Conservation (phyloP, 164 flowering plant genomes). For the Nelumbo lutea region DNA sequence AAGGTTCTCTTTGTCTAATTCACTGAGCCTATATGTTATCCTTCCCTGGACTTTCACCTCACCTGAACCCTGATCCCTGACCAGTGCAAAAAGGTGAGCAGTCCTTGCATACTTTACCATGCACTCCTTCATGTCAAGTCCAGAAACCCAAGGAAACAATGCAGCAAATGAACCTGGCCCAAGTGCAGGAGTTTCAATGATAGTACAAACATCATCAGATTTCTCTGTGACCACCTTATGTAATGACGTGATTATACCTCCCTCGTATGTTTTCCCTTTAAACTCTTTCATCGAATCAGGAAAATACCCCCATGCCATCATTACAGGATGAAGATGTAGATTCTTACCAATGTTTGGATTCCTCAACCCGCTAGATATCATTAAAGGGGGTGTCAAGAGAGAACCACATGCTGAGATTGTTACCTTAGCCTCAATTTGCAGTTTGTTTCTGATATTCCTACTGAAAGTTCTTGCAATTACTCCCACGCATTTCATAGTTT, state of each 20-base stretch:
- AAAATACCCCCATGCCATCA: slow-evolving; percentile 40
- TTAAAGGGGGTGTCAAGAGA: slow-evolving; percentile 58
- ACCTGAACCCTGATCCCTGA: slow-evolving; percentile 37
- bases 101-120: slow-evolving; percentile 32
- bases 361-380: slow-evolving; percentile 59
- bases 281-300: slow-evolving; percentile 24
- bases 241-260: slow-evolving; percentile 38
- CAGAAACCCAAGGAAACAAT: slow-evolving; percentile 37
- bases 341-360: slow-evolving; percentile 42
- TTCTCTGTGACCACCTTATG: slow-evolving; percentile 27
- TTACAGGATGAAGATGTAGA: slow-evolving; percentile 42
- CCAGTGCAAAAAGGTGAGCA: slow-evolving; percentile 25
- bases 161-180: slow-evolving; percentile 33
- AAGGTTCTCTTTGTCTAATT: slow-evolving; percentile 29
- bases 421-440: slow-evolving; percentile 56
- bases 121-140: slow-evolving; percentile 31
- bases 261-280: slow-evolving; percentile 31
- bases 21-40: slow-evolving; percentile 21
- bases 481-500: slow-evolving; percentile 52
- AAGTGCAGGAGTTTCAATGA: slow-evolving; percentile 31
- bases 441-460: slow-evolving; percentile 26
- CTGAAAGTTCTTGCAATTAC: slow-evolving; percentile 36
- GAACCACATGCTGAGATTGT: slow-evolving; percentile 78
- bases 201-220: slow-evolving; percentile 7
- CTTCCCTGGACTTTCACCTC: slow-evolving; percentile 28